Percentiles rank a stretch among this genome's conserved stretches.
Conservation (phyloP, 352 stramenopile genomes). For the Globisporangium echinulatum region DNA sequence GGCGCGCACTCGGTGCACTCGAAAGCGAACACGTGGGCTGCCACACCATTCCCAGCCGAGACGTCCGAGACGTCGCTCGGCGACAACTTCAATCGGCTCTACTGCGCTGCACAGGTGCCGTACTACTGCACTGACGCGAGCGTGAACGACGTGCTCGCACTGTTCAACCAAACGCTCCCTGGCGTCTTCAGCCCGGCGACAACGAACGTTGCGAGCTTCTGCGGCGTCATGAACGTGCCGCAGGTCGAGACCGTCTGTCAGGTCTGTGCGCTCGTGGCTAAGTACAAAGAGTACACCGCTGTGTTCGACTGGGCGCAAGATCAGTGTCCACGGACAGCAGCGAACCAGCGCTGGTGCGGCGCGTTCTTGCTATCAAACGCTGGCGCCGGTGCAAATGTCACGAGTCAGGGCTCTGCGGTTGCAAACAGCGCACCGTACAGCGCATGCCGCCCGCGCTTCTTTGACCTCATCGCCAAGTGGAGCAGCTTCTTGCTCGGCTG, state of each 20-base stretch:
- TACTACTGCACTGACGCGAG: conserved; percentile 65
- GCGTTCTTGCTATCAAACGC: conserved; percentile 36
- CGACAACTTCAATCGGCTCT: conserved; percentile 72
- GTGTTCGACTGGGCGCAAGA: conserved; percentile 61
- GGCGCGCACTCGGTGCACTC: conserved; percentile 46
- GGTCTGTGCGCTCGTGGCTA: conserved; percentile 39
- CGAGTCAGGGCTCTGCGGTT: conserved; percentile 25
- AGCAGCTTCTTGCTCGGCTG: conserved; percentile 49
- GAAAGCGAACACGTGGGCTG: conserved; percentile 45
- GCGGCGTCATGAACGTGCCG: conserved; percentile 27
- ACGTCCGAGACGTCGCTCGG: conserved; percentile 43
- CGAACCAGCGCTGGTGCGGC: conserved; percentile 70
- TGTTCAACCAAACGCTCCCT: conserved; percentile 44
- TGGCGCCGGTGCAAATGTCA: conserved; percentile 9
- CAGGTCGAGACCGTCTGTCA: conserved; percentile 51
- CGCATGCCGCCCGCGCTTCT: conserved; percentile 54
- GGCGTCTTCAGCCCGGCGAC: conserved; percentile 32
- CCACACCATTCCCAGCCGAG: conserved; percentile 35
- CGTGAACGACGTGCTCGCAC: conserved; percentile 36
- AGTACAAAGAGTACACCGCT: conserved; percentile 59
- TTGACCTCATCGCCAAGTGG: conserved; percentile 64
- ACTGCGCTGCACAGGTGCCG: conserved; percentile 73
- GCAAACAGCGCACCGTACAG: conserved; percentile 50
- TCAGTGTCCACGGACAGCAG: conserved; percentile 38
- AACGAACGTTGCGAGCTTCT: conserved; percentile 50